Base-by-base conservation (phyloP, 768 basidiomycete genomes). In the Lentinula sp. region DNA sequence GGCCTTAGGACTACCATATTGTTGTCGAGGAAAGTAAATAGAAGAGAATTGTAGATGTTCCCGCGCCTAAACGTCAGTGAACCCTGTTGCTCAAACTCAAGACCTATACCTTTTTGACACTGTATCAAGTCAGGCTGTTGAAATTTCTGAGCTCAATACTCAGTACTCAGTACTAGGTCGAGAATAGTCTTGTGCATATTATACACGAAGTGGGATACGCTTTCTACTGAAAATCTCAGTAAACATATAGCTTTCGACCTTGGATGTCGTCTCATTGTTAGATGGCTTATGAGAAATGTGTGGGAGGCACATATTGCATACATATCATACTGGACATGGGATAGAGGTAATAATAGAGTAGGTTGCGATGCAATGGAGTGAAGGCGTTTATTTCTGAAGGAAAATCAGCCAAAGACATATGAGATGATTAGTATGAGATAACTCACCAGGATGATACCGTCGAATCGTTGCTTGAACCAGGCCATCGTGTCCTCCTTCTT, bases 391-490 rank as follows among this genome's bases (percentile, higher is more conserved):
- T 64, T 64, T 64, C 63, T 64, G 36, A 18, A 60, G 12, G 35
- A 32, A 41, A 37, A 50, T 37, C 7, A 35, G 18, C 53, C 15
- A 13, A 23, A 18, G 8, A 36, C 32, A 5, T 4, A 48, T 4
- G 20, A 55, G 15, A 5, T 3, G 12, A 60, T 36, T n/a, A 2
- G 35, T 15, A 4, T 5, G 4, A 37, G 12, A 16, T 3, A 12
- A 42, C 89, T 66, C 71, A 93, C 91, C 75, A 93, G 77, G 79
- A 98, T 95, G 75, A 96, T 95, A 80, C 94, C 95, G 75, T 98
- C 95, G 83, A 96, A 98, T 70, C 95, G 85, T 79, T 95, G 92
- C 86, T 98, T 98, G 93, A 95, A 98, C 96, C 96, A 98, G 65
- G 88, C 79, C 89, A 93, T 88, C 64, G 93, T 93, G 71, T 98